These are phyloP conservation scores for Jaenimonas drosophilae DNA, from an alignment of 208 protist species.

Conservation along the genomic window DNA sequence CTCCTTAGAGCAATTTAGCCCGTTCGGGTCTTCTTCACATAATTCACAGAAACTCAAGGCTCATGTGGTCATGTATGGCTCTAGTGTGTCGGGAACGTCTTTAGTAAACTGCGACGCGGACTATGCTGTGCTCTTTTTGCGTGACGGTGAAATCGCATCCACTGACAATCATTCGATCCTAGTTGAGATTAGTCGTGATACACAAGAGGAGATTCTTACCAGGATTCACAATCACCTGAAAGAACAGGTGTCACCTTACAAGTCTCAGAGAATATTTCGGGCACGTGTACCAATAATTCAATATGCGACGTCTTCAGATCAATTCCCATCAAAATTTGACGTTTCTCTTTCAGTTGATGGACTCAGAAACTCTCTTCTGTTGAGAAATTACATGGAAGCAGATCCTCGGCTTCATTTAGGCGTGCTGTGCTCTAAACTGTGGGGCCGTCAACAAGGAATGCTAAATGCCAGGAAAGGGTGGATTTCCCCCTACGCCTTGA, in stretches of 20 bases:
- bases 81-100: constrained; percentile 54
- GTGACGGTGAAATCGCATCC: background rate
- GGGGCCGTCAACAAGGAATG: constrained; percentile 51
- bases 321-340: constrained; percentile 37
- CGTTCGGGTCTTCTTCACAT: constrained; percentile 3
- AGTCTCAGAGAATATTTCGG: constrained; percentile 65
- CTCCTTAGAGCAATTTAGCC: constrained; percentile 16
- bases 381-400: constrained; percentile 51
- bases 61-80: constrained; percentile 64
- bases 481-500: constrained; percentile 79
- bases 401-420: constrained; percentile 47
- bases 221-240: constrained; percentile 36
- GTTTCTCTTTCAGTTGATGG: constrained; percentile 69
- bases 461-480: constrained; percentile 60
- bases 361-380: constrained; percentile 49
- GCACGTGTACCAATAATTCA: constrained; percentile 65
- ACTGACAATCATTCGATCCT: constrained; percentile 2
- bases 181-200: constrained; percentile 18
- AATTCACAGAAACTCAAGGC: background rate
- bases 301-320: constrained; percentile 7
- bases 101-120: constrained; percentile 66
- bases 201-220: constrained; percentile 33
- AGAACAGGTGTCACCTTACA: constrained; percentile 4
- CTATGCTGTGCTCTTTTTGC: constrained; percentile 49
- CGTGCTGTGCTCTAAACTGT: constrained; percentile 46